phyloP scores from a whole-genome alignment of 495 filamentous ascomycete species.

The Endocarpon pusillum region DNA sequence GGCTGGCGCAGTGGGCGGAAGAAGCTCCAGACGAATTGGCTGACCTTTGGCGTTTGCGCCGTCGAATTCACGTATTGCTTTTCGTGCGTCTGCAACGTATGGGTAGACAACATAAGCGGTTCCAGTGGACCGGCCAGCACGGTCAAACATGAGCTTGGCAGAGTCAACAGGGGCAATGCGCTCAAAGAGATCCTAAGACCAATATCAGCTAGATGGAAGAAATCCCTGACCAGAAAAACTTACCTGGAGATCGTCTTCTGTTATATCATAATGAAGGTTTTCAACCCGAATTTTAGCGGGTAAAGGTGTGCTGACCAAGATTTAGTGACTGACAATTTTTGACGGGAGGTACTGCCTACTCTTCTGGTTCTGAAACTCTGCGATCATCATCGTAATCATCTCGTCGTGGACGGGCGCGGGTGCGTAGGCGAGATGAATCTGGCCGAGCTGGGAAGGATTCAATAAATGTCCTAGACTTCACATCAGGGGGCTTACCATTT shows the following conservation, averaged over 20 bases:
- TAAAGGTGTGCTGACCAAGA: constrained; percentile 10
- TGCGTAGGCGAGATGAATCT: constrained; percentile 24
- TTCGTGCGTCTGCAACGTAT: constrained; percentile 45
- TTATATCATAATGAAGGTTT: constrained; percentile 87
- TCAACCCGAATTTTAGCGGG: constrained; percentile 70
- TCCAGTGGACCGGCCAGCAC: constrained; percentile 78
- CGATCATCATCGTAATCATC: constrained; percentile 13
- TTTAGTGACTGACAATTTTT: constrained; percentile 8
- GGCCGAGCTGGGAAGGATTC: constrained; percentile 10
- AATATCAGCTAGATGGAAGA: constrained; percentile 1
- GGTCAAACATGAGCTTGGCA: constrained; percentile 67
- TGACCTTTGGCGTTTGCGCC: constrained; percentile 88
- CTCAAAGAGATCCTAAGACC: constrained; percentile 54
- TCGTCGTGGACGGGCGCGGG: constrained; percentile 21
- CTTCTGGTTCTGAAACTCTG: constrained; percentile 31
- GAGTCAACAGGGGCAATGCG: constrained; percentile 56
- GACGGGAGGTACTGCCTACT: constrained; percentile 21
- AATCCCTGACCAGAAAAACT: constrained; percentile 3
- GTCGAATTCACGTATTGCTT: constrained; percentile 67
- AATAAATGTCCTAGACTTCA: constrained; percentile 18
- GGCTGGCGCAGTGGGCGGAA: too few relatives aligned
- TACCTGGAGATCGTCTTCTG: constrained; percentile 73
- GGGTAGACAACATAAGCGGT: constrained; percentile 73
- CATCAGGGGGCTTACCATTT: constrained; percentile 5
- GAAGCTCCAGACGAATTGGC: constrained; percentile 62